These are phyloP conservation scores for Moesziomyces parantarcticus DNA, from an alignment of 1,284 basidiomycete species.

Conservation along the genomic window DNA sequence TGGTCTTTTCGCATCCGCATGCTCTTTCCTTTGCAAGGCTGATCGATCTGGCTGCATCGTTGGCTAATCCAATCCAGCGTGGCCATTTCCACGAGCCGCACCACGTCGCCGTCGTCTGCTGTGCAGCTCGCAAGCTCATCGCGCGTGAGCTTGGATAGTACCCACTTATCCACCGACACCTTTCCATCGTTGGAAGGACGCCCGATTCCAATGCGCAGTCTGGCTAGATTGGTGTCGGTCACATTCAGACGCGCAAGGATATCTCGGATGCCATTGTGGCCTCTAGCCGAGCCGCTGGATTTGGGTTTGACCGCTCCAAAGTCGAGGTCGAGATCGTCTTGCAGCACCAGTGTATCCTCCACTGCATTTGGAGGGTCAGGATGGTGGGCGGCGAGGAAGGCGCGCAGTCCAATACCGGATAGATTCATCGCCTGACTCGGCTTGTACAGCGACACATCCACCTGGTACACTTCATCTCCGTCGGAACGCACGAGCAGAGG, in stretches of 20 bases:
- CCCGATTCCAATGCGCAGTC: conserved; percentile 32
- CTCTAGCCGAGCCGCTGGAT: conserved; percentile 20
- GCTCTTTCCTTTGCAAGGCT: not conserved
- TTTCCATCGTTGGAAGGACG: conserved; percentile 12
- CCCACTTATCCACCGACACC: conserved; percentile 26
- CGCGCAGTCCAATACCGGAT: conserved; percentile 18
- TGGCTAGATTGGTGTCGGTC: not conserved
- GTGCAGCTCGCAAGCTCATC: conserved; percentile 23
- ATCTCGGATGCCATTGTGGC: conserved; percentile 37
- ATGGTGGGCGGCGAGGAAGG: conserved; percentile 12
- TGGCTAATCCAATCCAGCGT: conserved; percentile 16
- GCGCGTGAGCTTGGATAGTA: conserved; percentile 11
- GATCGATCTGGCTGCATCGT: not conserved
- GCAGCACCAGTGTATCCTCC: conserved; percentile 25
- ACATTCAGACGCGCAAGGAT: conserved; percentile 20
- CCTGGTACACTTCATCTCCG: conserved; percentile 3
- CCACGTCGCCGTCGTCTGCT: not conserved
- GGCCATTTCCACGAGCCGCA: not conserved
- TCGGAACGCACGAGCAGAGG: conserved; percentile 8
- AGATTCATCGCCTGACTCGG: conserved; percentile 38
- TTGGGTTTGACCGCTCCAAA: conserved; percentile 20
- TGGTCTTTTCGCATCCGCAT: conserved; percentile 23
- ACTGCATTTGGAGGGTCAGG: not conserved
- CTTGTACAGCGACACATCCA: conserved; percentile 30
- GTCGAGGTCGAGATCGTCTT: conserved; percentile 36